Conservation (phyloP, 2,329 filamentous ascomycete genomes). For the Exophiala bonariae region DNA sequence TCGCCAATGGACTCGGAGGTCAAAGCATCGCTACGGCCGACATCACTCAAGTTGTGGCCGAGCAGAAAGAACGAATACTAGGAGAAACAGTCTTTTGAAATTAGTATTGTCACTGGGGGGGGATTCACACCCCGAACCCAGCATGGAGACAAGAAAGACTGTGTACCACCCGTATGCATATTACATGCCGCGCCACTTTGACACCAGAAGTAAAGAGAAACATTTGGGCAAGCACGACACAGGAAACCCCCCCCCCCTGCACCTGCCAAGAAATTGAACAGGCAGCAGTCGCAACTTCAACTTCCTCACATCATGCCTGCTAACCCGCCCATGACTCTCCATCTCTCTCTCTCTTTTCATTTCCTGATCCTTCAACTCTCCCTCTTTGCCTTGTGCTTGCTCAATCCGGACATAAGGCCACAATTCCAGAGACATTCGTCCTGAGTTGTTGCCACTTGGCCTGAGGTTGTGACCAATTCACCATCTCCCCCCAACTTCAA, state of each 20-base stretch:
- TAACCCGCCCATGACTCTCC: conserved; percentile 3
- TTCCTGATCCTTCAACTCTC: conserved; percentile 5
- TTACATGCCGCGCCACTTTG: too few species aligned
- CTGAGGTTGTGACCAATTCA: conserved; percentile 17
- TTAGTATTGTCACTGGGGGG: too few species aligned
- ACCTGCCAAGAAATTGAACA: conserved; percentile 5
- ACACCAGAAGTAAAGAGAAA: neutral
- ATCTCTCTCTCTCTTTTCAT: conserved; percentile 7
- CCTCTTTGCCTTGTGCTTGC: conserved; percentile 3
- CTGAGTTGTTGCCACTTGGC: conserved; percentile 20
- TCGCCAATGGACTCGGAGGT: too few species aligned
- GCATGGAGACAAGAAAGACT: too few species aligned
- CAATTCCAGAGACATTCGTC: conserved; percentile 2
- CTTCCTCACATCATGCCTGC: conserved; percentile 15
- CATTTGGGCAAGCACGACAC: neutral
- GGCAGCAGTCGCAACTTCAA: conserved; percentile 14
- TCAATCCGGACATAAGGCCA: conserved; percentile 10
- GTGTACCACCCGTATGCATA: too few species aligned
- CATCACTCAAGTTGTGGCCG: too few species aligned
- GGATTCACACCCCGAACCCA: too few species aligned
- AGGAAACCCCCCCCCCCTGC: neutral
- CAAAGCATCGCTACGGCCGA: too few species aligned
- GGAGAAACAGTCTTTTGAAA: too few species aligned
- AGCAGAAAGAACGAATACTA: too few species aligned
- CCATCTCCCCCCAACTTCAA: conserved; percentile 7